A percentile compares a stretch with the other conserved stretches of the same genome.
Conservation (phyloP, 129 eudicot genomes). For the Scalesia atractyloides region DNA sequence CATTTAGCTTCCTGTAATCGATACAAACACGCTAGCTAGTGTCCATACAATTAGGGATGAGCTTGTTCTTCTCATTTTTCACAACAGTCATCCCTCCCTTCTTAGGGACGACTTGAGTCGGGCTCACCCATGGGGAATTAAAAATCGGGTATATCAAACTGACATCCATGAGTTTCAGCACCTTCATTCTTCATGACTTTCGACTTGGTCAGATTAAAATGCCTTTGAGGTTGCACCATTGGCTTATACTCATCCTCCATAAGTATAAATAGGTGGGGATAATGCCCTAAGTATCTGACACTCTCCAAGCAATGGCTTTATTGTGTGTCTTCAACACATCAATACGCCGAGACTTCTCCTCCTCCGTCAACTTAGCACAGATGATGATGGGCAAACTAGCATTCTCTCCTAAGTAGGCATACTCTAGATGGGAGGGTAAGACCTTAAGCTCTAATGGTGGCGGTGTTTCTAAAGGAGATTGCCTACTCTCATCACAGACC, state of each 20-base stretch:
- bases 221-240: too few relatives aligned
- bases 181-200: background rate
- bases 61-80: background rate
- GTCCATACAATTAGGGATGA: background rate
- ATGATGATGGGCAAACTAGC: background rate
- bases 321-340: background rate
- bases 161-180: background rate
- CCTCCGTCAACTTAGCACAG: background rate
- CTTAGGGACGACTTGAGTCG: background rate
- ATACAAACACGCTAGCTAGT: too few relatives aligned
- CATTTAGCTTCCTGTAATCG: too few relatives aligned
- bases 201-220: too few relatives aligned
- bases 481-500: background rate
- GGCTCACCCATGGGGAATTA: background rate
- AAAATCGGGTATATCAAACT: background rate
- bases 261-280: background rate
- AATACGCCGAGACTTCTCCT: background rate
- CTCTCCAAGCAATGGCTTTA: too few relatives aligned
- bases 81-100: background rate
- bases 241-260: background rate
- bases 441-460: background rate
- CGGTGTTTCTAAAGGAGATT: too few relatives aligned
- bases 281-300: background rate
- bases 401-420: background rate
- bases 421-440: background rate